Percentiles rank a stretch among this genome's conserved stretches.
Evolutionary conservation across 2,329 filamentous ascomycete species (phyloP).

Genomic region (Calycina marina): DNA sequence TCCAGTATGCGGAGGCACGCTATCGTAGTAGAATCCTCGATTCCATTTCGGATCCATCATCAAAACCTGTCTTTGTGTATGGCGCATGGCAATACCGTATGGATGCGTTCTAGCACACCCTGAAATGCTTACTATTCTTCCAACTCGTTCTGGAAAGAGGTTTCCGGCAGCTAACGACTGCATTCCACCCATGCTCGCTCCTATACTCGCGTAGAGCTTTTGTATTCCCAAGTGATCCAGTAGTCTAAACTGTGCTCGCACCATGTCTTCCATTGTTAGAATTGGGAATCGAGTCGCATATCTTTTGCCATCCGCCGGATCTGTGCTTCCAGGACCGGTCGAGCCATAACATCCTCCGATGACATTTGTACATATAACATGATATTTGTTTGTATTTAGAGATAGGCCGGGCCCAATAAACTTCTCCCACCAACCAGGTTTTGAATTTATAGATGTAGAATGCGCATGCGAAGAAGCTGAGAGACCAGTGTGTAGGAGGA

Average conservation of each 20-base stretch:
- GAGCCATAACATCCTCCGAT: conserved; percentile 92
- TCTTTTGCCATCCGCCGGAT: conserved; percentile 72
- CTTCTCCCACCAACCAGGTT: conserved; percentile 96
- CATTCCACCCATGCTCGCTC: conserved; percentile 98
- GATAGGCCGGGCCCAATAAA: conserved; percentile 84
- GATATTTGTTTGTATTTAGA: conserved; percentile 82
- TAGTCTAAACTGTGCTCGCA: conserved; percentile 82
- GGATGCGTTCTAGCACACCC: conserved; percentile 91
- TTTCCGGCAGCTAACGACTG: conserved; percentile 80
- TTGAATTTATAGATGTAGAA: conserved; percentile 73
- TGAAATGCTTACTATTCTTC: conserved; percentile 74
- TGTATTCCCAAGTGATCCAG: conserved; percentile 65
- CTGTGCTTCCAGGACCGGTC: conserved; percentile 72
- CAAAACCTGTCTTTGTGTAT: conserved; percentile 90
- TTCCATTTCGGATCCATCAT: conserved; percentile 99
- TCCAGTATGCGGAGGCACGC: conserved; percentile 78
- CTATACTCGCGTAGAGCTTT: conserved; percentile 80
- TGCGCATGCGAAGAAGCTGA: conserved; percentile 96
- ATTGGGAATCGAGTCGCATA: conserved; percentile 96
- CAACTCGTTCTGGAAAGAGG: conserved; percentile 69
- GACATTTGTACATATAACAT: conserved; percentile 92
- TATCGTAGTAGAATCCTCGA: conserved; percentile 82
- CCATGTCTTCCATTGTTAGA: conserved; percentile 94
- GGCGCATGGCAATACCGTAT: conserved; percentile 96
- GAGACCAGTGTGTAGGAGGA: conserved; percentile 83